Conservation (phyloP, 2,329 filamentous ascomycete species). For the Xylaria sp. region DNA sequence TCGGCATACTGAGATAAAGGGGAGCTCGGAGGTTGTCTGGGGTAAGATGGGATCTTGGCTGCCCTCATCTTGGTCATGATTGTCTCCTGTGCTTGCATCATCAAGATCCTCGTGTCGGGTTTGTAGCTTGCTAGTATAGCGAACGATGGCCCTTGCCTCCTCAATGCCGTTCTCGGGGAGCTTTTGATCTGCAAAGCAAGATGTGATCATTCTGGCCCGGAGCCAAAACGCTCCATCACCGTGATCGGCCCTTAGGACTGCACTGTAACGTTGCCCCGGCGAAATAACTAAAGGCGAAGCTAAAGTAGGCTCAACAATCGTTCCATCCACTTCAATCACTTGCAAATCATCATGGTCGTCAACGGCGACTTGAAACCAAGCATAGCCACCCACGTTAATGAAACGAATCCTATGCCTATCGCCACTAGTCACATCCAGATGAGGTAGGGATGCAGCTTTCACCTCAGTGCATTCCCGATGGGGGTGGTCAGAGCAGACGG, state of each 20-base stretch:
- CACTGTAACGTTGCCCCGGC: conserved; percentile 77
- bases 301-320: conserved; percentile 69
- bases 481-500: conserved; percentile 54
- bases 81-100: neutral
- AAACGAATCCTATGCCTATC: conserved; percentile 73
- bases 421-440: conserved; percentile 61
- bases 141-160: conserved; percentile 62
- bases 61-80: conserved; percentile 19
- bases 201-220: conserved; percentile 69
- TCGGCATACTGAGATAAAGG: conserved; percentile 57
- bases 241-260: conserved; percentile 71
- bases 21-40: conserved; percentile 52
- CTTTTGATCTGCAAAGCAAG: conserved; percentile 67
- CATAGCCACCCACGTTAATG: conserved; percentile 76
- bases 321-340: conserved; percentile 77
- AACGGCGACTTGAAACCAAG: conserved; percentile 76
- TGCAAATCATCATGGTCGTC: conserved; percentile 67
- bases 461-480: conserved; percentile 57
- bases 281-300: conserved; percentile 72
- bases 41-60: conserved; percentile 47
- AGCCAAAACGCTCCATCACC: conserved; percentile 70
- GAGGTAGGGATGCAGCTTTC: conserved; percentile 52
- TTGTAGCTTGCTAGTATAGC: conserved; percentile 51
- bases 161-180: conserved; percentile 56
- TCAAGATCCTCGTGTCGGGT: conserved; percentile 34